Evolutionary conservation across 352 stramenopile genomes (phyloP), one percentile per base, ranked within the genome.

Genomic region (Pythium vanterpoolii): DNA sequence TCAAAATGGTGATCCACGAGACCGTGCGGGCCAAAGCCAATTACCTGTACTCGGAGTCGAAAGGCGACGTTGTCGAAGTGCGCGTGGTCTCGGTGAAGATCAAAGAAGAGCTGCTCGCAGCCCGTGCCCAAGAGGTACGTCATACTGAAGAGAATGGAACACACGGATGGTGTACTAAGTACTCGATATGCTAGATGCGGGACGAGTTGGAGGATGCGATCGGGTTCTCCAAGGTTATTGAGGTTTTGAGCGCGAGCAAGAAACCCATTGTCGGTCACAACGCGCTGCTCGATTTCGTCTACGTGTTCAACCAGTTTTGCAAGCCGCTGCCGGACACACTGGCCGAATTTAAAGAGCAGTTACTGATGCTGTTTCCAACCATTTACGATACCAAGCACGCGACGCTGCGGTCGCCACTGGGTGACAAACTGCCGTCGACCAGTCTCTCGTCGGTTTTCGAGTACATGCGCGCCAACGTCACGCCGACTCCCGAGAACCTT

Each of bases 341-440:
- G 16, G 71, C 76, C 5, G 78, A 89, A 39, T 95, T 90, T 63
- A 90, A 90, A 60, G 55, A 67, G 42, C 53, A 90, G 69, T 61
- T 95, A 9, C 59, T 82, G 30, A 69, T 82, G 68, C 53, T 83
- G 18, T 95, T 95, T 58, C 85, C 85, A 0, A 72, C 66, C 11
- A 88, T 95, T 47, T 91, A 81, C 53, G 85, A 95, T 51, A 93
- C 85, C 21, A 95, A 95, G 64, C 74, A 89, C 53, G 45, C 88
- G 21, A 74, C 79, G 3, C 60, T 89, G 50, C 81, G 69, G 23
- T 87, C 80, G 24, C 67, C 73, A 0, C 62, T 85, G 27, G 68
- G 71, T 18, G 65, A 74, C 9, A 83, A 88, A 66, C 62, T 90
- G 2, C 68, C 76, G 36, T 89, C 83, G 0, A 87, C 79, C 14